phyloP scores from a whole-genome alignment of 768 basidiomycete genomes.

The Strobilomyces echinocephalus region DNA sequence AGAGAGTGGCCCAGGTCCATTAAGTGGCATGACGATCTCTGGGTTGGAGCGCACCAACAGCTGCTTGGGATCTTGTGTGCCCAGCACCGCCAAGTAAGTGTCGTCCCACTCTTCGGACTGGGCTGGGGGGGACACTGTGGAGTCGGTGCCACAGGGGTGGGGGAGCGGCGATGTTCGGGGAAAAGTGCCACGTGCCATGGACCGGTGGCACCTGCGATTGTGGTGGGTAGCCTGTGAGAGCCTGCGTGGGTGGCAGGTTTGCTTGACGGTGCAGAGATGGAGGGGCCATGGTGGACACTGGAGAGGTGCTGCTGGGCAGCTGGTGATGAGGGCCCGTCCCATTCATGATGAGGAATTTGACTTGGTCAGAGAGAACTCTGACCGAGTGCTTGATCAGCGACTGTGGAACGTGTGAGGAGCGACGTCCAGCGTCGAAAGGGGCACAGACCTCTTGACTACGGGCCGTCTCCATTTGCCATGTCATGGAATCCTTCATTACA shows the following conservation, averaged over 20 bases:
- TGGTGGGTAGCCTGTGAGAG: slow-evolving; percentile 28
- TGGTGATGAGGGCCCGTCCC: slow-evolving; percentile 35
- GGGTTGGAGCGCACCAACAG: slow-evolving; percentile 70
- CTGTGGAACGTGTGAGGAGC: slow-evolving; percentile 35
- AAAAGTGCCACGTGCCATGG: slow-evolving; percentile 51
- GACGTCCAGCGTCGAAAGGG: neutral
- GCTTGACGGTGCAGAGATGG: slow-evolving; percentile 34
- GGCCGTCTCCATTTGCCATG: slow-evolving; percentile 77
- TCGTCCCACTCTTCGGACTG: slow-evolving; percentile 86
- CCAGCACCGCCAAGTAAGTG: slow-evolving; percentile 69
- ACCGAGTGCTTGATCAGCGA: slow-evolving; percentile 72
- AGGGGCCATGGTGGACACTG: slow-evolving; percentile 28
- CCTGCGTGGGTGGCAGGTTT: slow-evolving; percentile 33
- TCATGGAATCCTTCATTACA: slow-evolving; percentile 73
- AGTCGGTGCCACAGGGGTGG: too few relatives aligned
- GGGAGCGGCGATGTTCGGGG: slow-evolving; percentile 64
- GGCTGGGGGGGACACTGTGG: slow-evolving; percentile 61
- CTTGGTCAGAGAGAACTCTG: slow-evolving; percentile 69
- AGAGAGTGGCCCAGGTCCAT: slow-evolving; percentile 63
- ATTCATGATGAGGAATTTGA: slow-evolving; percentile 72
- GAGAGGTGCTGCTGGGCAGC: slow-evolving; percentile 30
- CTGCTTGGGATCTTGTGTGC: slow-evolving; percentile 67
- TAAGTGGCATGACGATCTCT: slow-evolving; percentile 75
- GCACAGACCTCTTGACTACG: slow-evolving; percentile 69
- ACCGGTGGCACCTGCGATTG: slow-evolving; percentile 29